Conservation (phyloP, 2,329 filamentous ascomycete species). For the Epicoccum sorghinum region DNA sequence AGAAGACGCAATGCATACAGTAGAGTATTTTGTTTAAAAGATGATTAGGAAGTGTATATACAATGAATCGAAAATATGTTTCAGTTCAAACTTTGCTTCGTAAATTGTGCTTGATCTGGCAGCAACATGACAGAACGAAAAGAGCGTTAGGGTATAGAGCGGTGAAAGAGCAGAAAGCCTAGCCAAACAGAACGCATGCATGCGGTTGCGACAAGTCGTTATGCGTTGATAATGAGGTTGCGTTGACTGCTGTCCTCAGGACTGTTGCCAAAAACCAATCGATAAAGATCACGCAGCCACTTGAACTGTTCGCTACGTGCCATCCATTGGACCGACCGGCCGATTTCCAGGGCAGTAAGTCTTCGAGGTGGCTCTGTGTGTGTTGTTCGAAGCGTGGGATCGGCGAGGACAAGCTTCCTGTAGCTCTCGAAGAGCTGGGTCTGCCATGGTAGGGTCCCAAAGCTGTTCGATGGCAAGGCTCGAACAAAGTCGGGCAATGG, state of each 20-base stretch:
- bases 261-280: conserved; percentile 82
- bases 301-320: conserved; percentile 72
- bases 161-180: conserved; percentile 5
- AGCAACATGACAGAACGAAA: conserved; percentile 10
- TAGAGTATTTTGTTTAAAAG: background rate
- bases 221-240: conserved; percentile 64
- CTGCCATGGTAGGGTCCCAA: conserved; percentile 75
- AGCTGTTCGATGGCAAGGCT: conserved; percentile 74
- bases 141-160: conserved; percentile 20
- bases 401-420: conserved; percentile 76
- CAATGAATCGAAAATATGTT: conserved; percentile 5
- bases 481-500: conserved; percentile 78
- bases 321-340: conserved; percentile 79
- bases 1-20: background rate
- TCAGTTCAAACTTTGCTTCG: conserved; percentile 5
- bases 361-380: conserved; percentile 62
- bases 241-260: conserved; percentile 76
- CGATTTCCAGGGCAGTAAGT: conserved; percentile 76
- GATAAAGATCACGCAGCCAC: conserved; percentile 83
- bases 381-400: conserved; percentile 65
- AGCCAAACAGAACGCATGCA: conserved; percentile 4
- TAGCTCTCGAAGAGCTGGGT: conserved; percentile 76
- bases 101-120: conserved; percentile 6
- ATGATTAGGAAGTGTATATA: conserved; percentile 10
- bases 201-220: conserved; percentile 11